These are phyloP conservation scores for Clavispora fructus DNA, from an alignment of 805 yeast genomes.

Conservation along the genomic window DNA sequence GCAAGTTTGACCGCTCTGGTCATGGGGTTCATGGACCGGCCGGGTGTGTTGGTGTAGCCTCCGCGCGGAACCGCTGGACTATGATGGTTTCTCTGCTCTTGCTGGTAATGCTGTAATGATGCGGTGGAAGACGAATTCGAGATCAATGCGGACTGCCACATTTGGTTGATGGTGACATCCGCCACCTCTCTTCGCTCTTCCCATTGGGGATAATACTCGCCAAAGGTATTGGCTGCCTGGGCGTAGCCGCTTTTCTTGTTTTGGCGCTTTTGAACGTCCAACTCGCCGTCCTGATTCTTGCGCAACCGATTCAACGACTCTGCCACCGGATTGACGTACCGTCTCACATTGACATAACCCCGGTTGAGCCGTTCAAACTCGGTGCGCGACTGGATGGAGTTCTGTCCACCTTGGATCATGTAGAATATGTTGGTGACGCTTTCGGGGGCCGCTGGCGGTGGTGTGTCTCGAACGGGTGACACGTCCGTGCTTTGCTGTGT, in stretches of 20 bases:
- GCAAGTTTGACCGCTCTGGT: slow-evolving; percentile 34
- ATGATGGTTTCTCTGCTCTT: slow-evolving; percentile 5
- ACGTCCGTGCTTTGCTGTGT: background rate
- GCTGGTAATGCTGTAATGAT: slow-evolving; percentile 8
- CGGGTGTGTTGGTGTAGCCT: slow-evolving; percentile 13
- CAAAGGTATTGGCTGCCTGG: slow-evolving; percentile 23
- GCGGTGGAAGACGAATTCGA: slow-evolving; percentile 10
- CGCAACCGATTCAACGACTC: slow-evolving; percentile 55
- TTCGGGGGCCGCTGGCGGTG: background rate
- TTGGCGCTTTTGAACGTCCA: slow-evolving; percentile 19
- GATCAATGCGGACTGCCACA: slow-evolving; percentile 39
- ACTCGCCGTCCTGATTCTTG: slow-evolving; percentile 9
- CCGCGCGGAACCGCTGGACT: slow-evolving; percentile 1
- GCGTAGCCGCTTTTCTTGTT: slow-evolving; percentile 8
- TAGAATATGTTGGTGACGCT: slow-evolving; percentile 10
- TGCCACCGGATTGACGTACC: slow-evolving; percentile 65
- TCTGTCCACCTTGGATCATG: slow-evolving; percentile 25
- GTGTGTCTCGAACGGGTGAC: background rate
- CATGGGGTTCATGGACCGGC: slow-evolving; percentile 23
- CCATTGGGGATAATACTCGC: slow-evolving; percentile 29
- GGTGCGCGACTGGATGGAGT: slow-evolving; percentile 58
- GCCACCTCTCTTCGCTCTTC: slow-evolving; percentile 29
- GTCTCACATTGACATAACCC: slow-evolving; percentile 64
- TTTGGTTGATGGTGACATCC: slow-evolving; percentile 18
- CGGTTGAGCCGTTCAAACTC: slow-evolving; percentile 75